phyloP scores from a whole-genome alignment of 495 filamentous ascomycete species.

The Clohesyomyces aquaticus region DNA sequence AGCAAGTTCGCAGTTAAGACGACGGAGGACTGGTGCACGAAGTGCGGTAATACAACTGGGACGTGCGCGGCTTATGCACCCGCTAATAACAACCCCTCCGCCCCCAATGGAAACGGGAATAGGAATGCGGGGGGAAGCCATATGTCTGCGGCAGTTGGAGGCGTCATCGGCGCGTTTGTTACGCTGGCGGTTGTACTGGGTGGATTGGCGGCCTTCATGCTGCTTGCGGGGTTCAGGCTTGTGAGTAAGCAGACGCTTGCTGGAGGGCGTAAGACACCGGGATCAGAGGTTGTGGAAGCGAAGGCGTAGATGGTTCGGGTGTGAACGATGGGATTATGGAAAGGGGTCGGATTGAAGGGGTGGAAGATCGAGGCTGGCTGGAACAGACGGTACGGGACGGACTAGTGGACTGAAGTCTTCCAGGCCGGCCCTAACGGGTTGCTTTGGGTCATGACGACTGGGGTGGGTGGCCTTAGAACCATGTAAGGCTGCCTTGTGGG shows the following conservation, averaged over 20 bases:
- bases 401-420: too few relatives aligned
- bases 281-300: not conserved
- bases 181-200: constrained; percentile 60
- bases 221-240: constrained; percentile 51
- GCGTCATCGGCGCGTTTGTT: constrained; percentile 67
- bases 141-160: constrained; percentile 49
- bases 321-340: too few relatives aligned
- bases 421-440: too few relatives aligned
- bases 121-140: constrained; percentile 41
- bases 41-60: constrained; percentile 65
- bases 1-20: constrained; percentile 62
- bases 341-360: too few relatives aligned
- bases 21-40: constrained; percentile 67
- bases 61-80: constrained; percentile 58
- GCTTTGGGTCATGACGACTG: too few relatives aligned
- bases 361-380: too few relatives aligned
- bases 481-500: too few relatives aligned
- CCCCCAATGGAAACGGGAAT: not conserved
- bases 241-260: constrained; percentile 47
- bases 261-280: not conserved
- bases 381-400: too few relatives aligned
- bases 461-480: too few relatives aligned
- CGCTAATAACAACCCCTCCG: not conserved
- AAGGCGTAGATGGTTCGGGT: constrained; percentile 17
- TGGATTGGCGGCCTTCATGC: constrained; percentile 52